Evolutionary conservation across 2,329 filamentous ascomycete species (phyloP).

Genomic region (Fusarium palustre): DNA sequence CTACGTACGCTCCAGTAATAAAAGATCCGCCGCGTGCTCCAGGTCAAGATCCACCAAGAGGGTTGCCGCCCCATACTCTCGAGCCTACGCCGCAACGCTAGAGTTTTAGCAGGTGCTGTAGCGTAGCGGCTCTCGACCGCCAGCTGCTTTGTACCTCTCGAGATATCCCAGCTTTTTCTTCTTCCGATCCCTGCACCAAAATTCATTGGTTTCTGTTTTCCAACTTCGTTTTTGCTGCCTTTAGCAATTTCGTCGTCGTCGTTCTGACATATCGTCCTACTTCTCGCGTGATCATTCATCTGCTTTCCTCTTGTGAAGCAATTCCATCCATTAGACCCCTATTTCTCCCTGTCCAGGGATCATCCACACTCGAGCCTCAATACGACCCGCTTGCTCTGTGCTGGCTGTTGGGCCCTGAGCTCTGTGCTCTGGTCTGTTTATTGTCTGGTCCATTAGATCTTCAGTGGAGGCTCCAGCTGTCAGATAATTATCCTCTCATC

Average conservation of each 20-base stretch:
- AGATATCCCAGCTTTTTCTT: constrained; percentile 24
- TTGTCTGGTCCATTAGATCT: constrained; percentile 10
- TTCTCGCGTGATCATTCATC: background rate
- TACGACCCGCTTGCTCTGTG: constrained; percentile 33
- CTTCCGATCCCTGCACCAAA: constrained; percentile 7
- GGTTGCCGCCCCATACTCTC: constrained; percentile 19
- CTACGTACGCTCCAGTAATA: constrained; percentile 1
- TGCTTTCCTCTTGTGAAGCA: constrained; percentile 1
- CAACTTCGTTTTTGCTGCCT: constrained; percentile 4
- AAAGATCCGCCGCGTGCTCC: constrained; percentile 23
- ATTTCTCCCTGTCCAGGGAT: constrained; percentile 30
- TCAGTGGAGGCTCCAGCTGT: constrained; percentile 2
- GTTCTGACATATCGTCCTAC: background rate
- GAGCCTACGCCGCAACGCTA: constrained; percentile 1
- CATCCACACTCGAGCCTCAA: constrained; percentile 25
- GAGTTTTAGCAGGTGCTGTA: constrained; percentile 6
- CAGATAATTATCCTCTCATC: background rate
- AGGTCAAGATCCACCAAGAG: constrained; percentile 20
- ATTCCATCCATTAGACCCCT: constrained; percentile 24
- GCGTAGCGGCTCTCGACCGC: background rate
- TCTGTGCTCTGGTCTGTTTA: constrained; percentile 19
- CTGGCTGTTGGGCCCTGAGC: constrained; percentile 25
- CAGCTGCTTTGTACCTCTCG: constrained; percentile 4
- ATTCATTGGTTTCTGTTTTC: background rate
- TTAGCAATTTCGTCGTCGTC: constrained; percentile 6